Conservation (phyloP, 768 basidiomycete genomes). For the Leccinum variicolor region DNA sequence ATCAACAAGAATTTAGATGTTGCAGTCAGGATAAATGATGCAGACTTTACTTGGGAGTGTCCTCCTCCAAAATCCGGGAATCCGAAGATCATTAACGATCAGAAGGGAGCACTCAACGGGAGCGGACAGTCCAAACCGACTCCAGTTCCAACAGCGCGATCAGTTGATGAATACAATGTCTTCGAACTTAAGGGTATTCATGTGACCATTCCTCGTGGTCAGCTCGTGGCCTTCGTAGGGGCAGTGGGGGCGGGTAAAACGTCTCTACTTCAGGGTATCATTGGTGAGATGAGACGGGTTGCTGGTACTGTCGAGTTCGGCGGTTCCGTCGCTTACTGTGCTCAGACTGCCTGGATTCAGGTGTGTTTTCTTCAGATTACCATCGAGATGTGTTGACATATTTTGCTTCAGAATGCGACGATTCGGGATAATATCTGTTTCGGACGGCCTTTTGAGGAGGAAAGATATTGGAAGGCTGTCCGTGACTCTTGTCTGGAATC, state of each 20-base stretch:
- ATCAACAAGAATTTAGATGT: conserved; percentile 53
- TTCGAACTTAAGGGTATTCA: conserved; percentile 68
- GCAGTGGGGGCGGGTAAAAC: conserved; percentile 57
- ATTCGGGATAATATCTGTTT: conserved; percentile 90
- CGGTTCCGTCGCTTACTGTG: conserved; percentile 76
- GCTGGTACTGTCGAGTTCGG: conserved; percentile 68
- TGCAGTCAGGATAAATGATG: conserved; percentile 66
- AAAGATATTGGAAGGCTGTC: conserved; percentile 79
- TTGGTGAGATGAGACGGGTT: conserved; percentile 80
- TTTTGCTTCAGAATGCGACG: conserved; percentile 59
- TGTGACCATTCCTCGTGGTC: conserved; percentile 68
- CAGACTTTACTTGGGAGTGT: conserved; percentile 85
- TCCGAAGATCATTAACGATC: conserved; percentile 76
- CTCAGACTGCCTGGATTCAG: conserved; percentile 91
- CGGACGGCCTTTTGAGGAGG: conserved; percentile 77
- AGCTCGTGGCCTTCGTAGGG: conserved; percentile 83
- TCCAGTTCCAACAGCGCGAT: conserved; percentile 24
- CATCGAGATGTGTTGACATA: neutral
- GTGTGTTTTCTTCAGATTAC: conserved; percentile 25
- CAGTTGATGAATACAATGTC: conserved; percentile 35
- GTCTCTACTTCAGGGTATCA: conserved; percentile 67
- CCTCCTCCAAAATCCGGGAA: conserved; percentile 51
- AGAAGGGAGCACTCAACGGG: conserved; percentile 49
- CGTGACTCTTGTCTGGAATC: conserved; percentile 74
- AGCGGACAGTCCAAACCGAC: conserved; percentile 11